Conservation (phyloP, 192 early-diverging fungal species). For the Linnemannia elongata region DNA sequence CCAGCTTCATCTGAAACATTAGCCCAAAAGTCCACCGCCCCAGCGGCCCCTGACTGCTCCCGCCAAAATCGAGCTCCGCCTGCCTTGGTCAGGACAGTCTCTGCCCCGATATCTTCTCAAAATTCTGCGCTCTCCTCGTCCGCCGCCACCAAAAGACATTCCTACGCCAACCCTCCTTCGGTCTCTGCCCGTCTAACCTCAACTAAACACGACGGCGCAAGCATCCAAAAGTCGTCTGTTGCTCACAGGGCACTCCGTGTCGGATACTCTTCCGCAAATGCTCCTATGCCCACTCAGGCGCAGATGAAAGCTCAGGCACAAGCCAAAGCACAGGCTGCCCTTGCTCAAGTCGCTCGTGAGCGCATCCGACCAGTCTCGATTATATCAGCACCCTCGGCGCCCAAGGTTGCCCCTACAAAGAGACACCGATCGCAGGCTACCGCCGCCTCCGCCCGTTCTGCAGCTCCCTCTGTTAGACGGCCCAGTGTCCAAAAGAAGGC, state of each 20-base stretch:
- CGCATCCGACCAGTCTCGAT: neutral
- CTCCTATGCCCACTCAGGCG: neutral
- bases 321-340: neutral
- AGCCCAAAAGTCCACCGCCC: slow-evolving; percentile 1
- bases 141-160: neutral
- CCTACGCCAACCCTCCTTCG: neutral
- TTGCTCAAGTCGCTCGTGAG: neutral
- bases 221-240: neutral
- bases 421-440: slow-evolving; percentile 2
- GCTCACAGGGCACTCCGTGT: neutral
- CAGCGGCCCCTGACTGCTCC: neutral
- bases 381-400: neutral
- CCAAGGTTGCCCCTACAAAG: slow-evolving; percentile 5
- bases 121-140: neutral
- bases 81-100: neutral
- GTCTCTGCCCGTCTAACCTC: neutral
- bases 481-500: neutral
- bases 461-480: neutral
- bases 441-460: neutral
- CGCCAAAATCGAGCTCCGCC: neutral
- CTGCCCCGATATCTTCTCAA: slow-evolving; percentile 5
- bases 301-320: neutral
- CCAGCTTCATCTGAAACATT: neutral
- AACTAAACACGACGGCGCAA: neutral
- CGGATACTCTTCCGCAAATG: neutral